Evolutionary conservation across 495 filamentous ascomycete species (phyloP).

Genomic region (Massariosphaeria phaeospora): DNA sequence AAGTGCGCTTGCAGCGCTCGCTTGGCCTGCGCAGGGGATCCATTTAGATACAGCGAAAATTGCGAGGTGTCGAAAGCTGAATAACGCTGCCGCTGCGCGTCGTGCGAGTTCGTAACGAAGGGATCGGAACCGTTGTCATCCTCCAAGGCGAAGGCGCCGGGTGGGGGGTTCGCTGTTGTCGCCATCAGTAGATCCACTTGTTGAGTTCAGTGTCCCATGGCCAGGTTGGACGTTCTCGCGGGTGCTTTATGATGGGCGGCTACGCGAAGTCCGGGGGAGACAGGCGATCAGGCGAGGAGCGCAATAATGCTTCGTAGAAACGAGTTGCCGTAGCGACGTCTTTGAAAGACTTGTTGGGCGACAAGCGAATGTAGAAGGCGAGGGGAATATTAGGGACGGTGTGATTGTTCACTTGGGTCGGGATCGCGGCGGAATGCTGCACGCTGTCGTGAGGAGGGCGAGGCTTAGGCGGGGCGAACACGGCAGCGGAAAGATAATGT

Average conservation of each 20-base stretch:
- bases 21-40: conserved; percentile 80
- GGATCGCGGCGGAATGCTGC: conserved; percentile 3
- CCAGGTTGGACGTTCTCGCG: not conserved
- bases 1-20: conserved; percentile 86
- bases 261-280: not conserved
- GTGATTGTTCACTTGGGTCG: conserved; percentile 7
- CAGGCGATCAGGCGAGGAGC: conserved; percentile 2
- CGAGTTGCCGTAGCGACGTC: conserved; percentile 1
- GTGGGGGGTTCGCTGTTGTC: conserved; percentile 35
- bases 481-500: not conserved
- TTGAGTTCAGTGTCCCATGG: conserved; percentile 20
- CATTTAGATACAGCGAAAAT: conserved; percentile 67
- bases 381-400: conserved; percentile 8
- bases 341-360: no score
- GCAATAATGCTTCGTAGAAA: not conserved
- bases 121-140: conserved; percentile 34
- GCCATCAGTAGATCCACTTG: conserved; percentile 32
- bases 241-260: not conserved
- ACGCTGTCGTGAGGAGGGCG: not conserved
- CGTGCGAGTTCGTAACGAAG: conserved; percentile 35
- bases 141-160: conserved; percentile 35
- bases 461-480: not conserved
- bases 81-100: conserved; percentile 60
- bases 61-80: conserved; percentile 73
- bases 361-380: conserved; percentile 7